Conservation (phyloP, 306 rosid species). For the Benincasa hispida region DNA sequence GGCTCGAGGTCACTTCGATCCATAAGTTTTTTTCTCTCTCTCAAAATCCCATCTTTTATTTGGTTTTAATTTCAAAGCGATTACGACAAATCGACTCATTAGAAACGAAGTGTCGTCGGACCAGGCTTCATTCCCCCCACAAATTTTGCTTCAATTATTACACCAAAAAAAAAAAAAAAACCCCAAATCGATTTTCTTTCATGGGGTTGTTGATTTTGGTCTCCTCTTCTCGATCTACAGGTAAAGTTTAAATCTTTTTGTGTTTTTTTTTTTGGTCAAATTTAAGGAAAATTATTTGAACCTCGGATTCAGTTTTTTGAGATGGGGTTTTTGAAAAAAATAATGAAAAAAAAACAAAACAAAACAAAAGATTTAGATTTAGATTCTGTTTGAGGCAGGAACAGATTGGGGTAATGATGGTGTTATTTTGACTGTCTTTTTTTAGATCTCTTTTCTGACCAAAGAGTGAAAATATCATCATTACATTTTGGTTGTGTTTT, state of each 20-base stretch:
- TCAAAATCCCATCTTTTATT: neutral
- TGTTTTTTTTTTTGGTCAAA: neutral
- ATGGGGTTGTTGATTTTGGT: neutral
- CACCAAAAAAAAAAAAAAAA: neutral
- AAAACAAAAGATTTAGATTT: neutral
- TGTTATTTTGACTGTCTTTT: constrained; percentile 26
- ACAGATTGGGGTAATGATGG: constrained; percentile 52
- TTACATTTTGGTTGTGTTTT: constrained; percentile 9
- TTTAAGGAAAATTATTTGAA: neutral
- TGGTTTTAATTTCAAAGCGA: neutral
- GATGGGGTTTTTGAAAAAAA: neutral
- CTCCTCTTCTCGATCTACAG: neutral
- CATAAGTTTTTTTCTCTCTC: neutral
- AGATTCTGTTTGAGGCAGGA: constrained; percentile 16
- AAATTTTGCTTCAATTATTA: constrained; percentile 25
- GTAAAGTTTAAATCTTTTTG: neutral
- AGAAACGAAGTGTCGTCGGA: constrained; percentile 33
- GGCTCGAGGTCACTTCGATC: constrained; percentile 39
- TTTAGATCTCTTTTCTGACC: constrained; percentile 16
- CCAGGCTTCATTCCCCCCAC: constrained; percentile 74
- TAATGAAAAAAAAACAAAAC: neutral
- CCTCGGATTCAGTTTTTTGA: neutral
- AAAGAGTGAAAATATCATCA: constrained; percentile 26
- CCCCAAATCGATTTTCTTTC: neutral
- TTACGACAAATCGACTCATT: neutral